phyloP scores from a whole-genome alignment of 23 red algal genomes.

The Gracilaria gracilis region DNA sequence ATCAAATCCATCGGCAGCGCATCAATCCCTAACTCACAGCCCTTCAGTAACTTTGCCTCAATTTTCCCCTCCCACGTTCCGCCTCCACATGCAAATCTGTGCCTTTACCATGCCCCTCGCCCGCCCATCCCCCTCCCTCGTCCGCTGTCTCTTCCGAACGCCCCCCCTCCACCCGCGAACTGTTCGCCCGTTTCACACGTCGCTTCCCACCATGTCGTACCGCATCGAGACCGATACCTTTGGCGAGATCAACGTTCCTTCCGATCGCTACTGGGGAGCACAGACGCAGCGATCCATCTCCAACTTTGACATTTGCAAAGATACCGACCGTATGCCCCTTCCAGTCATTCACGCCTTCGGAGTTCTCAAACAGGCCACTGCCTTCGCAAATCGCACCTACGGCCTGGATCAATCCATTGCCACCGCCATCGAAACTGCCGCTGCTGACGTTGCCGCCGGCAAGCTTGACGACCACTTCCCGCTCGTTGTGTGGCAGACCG shows the following conservation, averaged over 20 bases:
- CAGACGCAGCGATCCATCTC: slow-evolving; percentile 93
- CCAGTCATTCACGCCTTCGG: slow-evolving; percentile 94
- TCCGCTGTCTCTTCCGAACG: neutral
- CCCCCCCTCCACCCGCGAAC: neutral
- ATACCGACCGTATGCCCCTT: slow-evolving; percentile 92
- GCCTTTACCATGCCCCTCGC: neutral
- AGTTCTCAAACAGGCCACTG: slow-evolving; percentile 90
- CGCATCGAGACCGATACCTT: slow-evolving; percentile 93
- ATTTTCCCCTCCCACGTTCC: neutral
- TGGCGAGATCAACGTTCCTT: slow-evolving; percentile 82
- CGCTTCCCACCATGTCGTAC: neutral
- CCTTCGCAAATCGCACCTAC: slow-evolving; percentile 69
- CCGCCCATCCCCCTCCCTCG: neutral
- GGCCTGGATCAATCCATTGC: slow-evolving; percentile 78
- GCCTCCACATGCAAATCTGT: neutral
- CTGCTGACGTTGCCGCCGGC: slow-evolving; percentile 83
- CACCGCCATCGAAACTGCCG: slow-evolving; percentile 83
- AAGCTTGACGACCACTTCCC: slow-evolving; percentile 97
- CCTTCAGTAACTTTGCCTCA: neutral
- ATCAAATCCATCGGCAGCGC: neutral
- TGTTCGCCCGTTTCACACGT: neutral
- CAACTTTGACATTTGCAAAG: slow-evolving; percentile 93
- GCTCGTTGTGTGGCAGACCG: slow-evolving; percentile 99
- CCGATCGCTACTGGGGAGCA: slow-evolving; percentile 91
- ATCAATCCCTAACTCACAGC: neutral